Conservation (phyloP, 345 rosid genomes). For the Euphorbia tirucalli region DNA sequence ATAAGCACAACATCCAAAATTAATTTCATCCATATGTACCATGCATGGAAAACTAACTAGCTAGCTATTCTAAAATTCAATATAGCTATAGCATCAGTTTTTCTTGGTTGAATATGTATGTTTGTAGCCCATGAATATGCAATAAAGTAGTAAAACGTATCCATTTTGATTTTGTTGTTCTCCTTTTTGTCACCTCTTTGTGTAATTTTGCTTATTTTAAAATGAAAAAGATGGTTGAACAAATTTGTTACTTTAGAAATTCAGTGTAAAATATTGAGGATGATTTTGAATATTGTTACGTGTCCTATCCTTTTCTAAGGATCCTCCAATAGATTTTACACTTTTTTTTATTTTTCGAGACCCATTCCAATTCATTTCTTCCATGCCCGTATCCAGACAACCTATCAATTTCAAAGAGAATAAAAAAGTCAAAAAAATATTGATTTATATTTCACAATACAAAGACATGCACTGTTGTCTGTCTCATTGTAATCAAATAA, state of each 20-base stretch:
- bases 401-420: conserved; percentile 25
- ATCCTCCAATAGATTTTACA: conserved; percentile 52
- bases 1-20: not conserved
- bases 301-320: conserved; percentile 64
- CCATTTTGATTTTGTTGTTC: conserved; percentile 1
- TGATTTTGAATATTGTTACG: conserved; percentile 3
- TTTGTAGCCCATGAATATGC: not conserved
- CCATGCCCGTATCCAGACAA: conserved; percentile 45
- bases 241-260: conserved; percentile 8
- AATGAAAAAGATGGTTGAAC: conserved; percentile 16
- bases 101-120: not conserved
- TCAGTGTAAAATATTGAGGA: too few species aligned
- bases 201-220: not conserved
- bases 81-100: not conserved
- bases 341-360: conserved; percentile 34
- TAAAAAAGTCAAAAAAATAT: conserved; percentile 20
- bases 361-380: too few species aligned
- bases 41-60: not conserved
- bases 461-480: conserved; percentile 10
- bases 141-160: conserved; percentile 5
- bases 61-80: not conserved
- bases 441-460: not conserved
- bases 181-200: not conserved
- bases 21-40: too few species aligned
- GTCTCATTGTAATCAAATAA: conserved; percentile 10